Base-by-base conservation (phyloP, 805 yeast genomes). In the Cyberlindnera xylosilytica region DNA sequence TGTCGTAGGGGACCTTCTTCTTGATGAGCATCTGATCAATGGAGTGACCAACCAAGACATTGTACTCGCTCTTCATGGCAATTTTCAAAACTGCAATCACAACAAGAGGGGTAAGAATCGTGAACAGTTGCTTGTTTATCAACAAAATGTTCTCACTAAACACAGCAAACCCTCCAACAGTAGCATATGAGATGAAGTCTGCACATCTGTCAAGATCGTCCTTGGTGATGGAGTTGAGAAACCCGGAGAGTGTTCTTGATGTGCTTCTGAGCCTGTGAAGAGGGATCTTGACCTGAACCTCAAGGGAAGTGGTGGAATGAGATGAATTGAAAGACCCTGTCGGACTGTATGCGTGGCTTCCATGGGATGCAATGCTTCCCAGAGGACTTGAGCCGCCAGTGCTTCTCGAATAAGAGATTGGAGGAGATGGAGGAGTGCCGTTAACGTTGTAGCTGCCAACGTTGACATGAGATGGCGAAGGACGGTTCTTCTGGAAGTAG, bases 71-170 rank as follows among this genome's bases (percentile, higher is more conserved):
- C 19, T 22, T 32, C 33, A 42, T n/a, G 1, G 35, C n/a, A 18
- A 46, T 24, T 23, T 36, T 44, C 34, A 41, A 20, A 3, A 35
- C 16, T 2, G 47, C 27, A 3, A 48, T 10, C 23, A 39, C 29
- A 8, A 46, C 41, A 9, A 50, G 6, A 2, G 52, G 46, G 12
- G 42, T 42, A 16, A 42, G n/a, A 2, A 50, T 27, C 36, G 49
- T 37, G 22, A 52, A 27, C 3, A 24, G 20, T 36, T 50, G 49
- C 18, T 44, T 46, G 41, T 36, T 46, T 11, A 34, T 11, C 4
- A 30, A 13, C 15, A 55, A 45, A 3, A 53, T 16, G 8, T 41
- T 47, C 17, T 45, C 39, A 11, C 53, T 50, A 40, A 50, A 52
- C 2, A 45, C 36, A 2, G 48, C 23, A 5, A 47, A 40, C 4